Evolutionary conservation across 2,329 filamentous ascomycete species (phyloP).

Genomic region (Malbranchea cinnamomea): DNA sequence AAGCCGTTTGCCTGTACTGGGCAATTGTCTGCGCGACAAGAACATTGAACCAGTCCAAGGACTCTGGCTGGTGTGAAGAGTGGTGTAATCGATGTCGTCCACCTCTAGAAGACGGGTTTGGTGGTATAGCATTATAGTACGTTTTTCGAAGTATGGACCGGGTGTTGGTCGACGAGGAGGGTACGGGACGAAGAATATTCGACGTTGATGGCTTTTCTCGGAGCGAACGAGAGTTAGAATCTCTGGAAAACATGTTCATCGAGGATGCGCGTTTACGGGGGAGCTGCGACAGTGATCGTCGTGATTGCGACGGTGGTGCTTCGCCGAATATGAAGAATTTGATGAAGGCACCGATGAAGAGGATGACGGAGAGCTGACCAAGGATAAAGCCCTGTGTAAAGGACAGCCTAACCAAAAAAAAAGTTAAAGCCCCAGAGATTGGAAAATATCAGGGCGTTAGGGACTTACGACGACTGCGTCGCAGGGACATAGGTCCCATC

Average conservation of each 20-base stretch:
- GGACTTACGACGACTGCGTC: conserved; percentile 9
- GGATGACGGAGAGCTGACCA: conserved; percentile 80
- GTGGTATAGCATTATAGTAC: conserved; percentile 60
- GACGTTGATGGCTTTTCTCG: conserved; percentile 40
- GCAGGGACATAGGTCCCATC: conserved; percentile 3
- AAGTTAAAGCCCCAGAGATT: not conserved
- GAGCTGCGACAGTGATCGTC: conserved; percentile 61
- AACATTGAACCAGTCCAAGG: conserved; percentile 97
- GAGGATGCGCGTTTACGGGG: conserved; percentile 63
- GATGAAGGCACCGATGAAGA: conserved; percentile 88
- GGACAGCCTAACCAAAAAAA: conserved; percentile 45
- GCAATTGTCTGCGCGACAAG: conserved; percentile 92
- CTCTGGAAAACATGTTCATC: conserved; percentile 31
- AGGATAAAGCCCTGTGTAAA: conserved; percentile 90
- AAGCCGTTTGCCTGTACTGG: conserved; percentile 82
- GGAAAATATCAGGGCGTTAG: not conserved
- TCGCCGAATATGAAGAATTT: conserved; percentile 99
- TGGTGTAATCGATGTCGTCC: conserved; percentile 29
- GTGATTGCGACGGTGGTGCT: conserved; percentile 65
- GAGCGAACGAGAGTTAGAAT: conserved; percentile 30
- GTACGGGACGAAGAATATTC: conserved; percentile 56
- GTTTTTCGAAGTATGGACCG: conserved; percentile 74
- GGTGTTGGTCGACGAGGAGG: conserved; percentile 73
- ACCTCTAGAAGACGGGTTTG: conserved; percentile 24
- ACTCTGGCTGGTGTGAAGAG: conserved; percentile 87